Evolutionary conservation across 352 stramenopile genomes (phyloP), one percentile per base, ranked within the genome.

Genomic region (Phytopythium cucurbitacearum): DNA sequence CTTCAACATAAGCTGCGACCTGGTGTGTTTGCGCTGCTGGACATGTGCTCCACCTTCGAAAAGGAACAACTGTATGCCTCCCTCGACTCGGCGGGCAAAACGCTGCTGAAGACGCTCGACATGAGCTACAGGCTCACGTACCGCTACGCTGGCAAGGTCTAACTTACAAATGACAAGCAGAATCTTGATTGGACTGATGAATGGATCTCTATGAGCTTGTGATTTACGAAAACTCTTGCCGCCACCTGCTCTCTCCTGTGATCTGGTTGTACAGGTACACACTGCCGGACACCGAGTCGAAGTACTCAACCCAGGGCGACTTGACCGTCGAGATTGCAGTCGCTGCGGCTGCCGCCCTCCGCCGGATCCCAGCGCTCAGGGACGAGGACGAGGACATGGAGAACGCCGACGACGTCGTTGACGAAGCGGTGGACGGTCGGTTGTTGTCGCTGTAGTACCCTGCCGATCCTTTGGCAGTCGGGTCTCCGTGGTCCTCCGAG

Each of bases 141-240:
- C 72, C 80, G 84, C 46, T 95, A 90, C 62, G 82, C 70, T 12
- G 85, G 82, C 65, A 95, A 95, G 63, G 81, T 95, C 16, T 95
- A 88, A 34, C 38, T 36, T 32, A 51, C 28, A 4, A 13, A 15
- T 37, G 7, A 42, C 28, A 58, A 36, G 42, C 9, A 7, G n/a
- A 52, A 59, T 47, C 49, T 28, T 28, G 21, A 28, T 32, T 37
- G 41, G 13, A 10, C 12, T 51, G 32, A 32, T 57, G 15, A 9
- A 49, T 12, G 35, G 49, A 63, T 39, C 44, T 54, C 42, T 57
- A 58, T 53, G 51, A 21, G 7, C 4, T 0, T 4, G 41, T 13
- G 36, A 21, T 5, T 47, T 28, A 4, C 10, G n/a, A 34, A 21
- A 53, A 37, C 3, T 28, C 40, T 40, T 62, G 45, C 51, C 81